These are phyloP conservation scores for Candida xiaguanensis DNA, from an alignment of 805 yeast genomes.

Conservation along the genomic window DNA sequence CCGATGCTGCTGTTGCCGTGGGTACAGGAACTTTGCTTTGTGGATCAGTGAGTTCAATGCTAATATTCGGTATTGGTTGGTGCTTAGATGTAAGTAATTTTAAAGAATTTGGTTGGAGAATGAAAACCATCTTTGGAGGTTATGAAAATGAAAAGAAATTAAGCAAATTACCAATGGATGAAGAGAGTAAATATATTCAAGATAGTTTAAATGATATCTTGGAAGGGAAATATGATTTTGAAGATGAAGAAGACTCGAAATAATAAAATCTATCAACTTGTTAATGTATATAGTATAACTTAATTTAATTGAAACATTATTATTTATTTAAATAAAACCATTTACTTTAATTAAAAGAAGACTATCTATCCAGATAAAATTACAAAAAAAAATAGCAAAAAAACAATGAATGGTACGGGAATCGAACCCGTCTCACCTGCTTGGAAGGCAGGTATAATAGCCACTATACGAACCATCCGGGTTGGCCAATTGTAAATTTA, in stretches of 20 bases:
- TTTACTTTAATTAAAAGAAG: too few relatives aligned
- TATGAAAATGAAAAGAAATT: slow-evolving; percentile 51
- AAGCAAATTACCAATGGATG: slow-evolving; percentile 44
- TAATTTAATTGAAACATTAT: too few relatives aligned
- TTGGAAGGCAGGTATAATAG: slow-evolving; percentile 91
- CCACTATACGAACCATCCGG: slow-evolving; percentile 89
- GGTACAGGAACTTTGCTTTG: slow-evolving; percentile 77
- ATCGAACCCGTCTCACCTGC: slow-evolving; percentile 94
- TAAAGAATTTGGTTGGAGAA: slow-evolving; percentile 66
- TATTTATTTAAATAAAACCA: too few relatives aligned
- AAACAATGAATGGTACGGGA: slow-evolving; percentile 76
- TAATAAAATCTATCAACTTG: neutral
- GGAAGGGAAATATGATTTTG: slow-evolving; percentile 40
- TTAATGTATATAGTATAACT: neutral
- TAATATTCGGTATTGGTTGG: slow-evolving; percentile 76
- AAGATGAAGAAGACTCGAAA: slow-evolving; percentile 10
- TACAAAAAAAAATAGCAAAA: slow-evolving; percentile 11
- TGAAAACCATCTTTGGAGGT: slow-evolving; percentile 68
- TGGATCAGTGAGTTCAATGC: slow-evolving; percentile 67
- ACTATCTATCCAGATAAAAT: too few relatives aligned
- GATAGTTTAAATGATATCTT: slow-evolving; percentile 50
- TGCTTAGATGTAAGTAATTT: slow-evolving; percentile 64
- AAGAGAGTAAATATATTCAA: slow-evolving; percentile 56
- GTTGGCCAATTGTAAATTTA: neutral
- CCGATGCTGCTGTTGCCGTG: slow-evolving; percentile 84